These are phyloP conservation scores for Metroxylon sagu DNA, from an alignment of 176 grass and related monocot genomes.

Conservation along the genomic window DNA sequence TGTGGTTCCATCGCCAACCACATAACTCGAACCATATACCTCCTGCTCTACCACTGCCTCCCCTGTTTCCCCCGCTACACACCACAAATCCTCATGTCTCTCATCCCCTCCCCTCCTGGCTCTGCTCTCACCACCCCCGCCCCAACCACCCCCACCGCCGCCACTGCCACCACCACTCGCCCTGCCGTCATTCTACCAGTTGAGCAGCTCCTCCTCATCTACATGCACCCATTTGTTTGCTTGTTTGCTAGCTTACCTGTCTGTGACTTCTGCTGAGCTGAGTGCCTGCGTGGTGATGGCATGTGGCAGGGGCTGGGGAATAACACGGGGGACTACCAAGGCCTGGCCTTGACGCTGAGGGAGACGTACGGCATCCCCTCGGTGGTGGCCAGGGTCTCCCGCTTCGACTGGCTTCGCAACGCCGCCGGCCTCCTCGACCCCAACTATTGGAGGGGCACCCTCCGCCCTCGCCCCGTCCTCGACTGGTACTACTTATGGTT, in stretches of 20 bases:
- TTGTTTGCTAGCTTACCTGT: neutral
- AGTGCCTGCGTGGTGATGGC: neutral
- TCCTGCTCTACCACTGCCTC: too few species aligned
- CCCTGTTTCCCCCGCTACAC: too few species aligned
- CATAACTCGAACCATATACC: too few species aligned
- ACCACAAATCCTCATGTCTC: too few species aligned
- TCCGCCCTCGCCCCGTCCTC: constrained; percentile 64
- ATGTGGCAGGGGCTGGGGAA: constrained; percentile 72
- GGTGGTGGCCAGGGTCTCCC: constrained; percentile 61
- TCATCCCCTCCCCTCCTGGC: neutral
- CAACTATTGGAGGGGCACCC: constrained; percentile 75
- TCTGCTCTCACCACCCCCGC: constrained; percentile 1
- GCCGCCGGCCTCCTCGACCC: constrained; percentile 57
- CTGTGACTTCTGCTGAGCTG: neutral
- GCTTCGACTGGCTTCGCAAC: constrained; percentile 82
- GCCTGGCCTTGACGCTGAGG: constrained; percentile 40
- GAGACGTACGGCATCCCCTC: constrained; percentile 57
- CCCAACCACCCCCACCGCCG: neutral
- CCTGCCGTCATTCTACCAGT: constrained; percentile 79
- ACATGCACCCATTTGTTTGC: too few species aligned
- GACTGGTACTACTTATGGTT: constrained; percentile 38
- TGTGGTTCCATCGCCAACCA: too few species aligned
- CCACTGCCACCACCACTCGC: neutral
- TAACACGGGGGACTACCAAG: constrained; percentile 74
- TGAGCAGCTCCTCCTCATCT: neutral